Base-by-base conservation (phyloP, 2,329 filamentous ascomycete species). In the Colletotrichum cordylinicola region DNA sequence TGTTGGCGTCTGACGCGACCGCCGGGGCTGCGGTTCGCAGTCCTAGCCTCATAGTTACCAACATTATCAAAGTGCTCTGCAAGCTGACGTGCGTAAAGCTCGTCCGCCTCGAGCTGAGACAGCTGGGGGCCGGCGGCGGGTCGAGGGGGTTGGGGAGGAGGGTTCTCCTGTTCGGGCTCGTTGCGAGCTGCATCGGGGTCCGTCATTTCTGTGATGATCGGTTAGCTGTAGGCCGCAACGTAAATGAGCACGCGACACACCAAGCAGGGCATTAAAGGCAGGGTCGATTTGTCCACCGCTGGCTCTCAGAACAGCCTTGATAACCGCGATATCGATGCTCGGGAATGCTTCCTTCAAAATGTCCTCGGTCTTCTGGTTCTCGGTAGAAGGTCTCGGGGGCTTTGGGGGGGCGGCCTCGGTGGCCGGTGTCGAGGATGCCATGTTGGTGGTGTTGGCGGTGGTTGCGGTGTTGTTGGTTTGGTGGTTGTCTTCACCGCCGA, bases 281-380 rank as follows among this genome's bases (percentile, higher is more conserved):
- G 95, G 94, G 84, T 99, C 97, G 64, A 98, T 93, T 81, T 94
- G 92, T 75, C 96, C 96, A 74, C 93, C 90, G 83, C 97, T 98
- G 16, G 97, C 97, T 29, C 91, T 90, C 78, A 99, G 87, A 1
- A 99, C 94, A 35, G 97, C 97, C 85, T 93, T 98, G 84, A 99
- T 91, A 62, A 99, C 94, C 60, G 92, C 84, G 9, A 87, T 83
- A 70, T 99, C 97, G 76, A 98, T 94, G 71, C 88, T 90, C 1
- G 97, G 97, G 81, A 99, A 99, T 0, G 97, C 97, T 84, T 99
- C 97, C 84, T 95, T 96, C 72, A 99, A 89, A 5, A 96, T 98
- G 80, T 92, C 91, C 85, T 96, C 94, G 64, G 95, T 96, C 87
- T 98, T 94, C 84, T 98, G 93, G 76, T 93, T 91, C 78, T 97